phyloP scores from a whole-genome alignment of 768 basidiomycete genomes.

The Punctularia strigosozonata region DNA sequence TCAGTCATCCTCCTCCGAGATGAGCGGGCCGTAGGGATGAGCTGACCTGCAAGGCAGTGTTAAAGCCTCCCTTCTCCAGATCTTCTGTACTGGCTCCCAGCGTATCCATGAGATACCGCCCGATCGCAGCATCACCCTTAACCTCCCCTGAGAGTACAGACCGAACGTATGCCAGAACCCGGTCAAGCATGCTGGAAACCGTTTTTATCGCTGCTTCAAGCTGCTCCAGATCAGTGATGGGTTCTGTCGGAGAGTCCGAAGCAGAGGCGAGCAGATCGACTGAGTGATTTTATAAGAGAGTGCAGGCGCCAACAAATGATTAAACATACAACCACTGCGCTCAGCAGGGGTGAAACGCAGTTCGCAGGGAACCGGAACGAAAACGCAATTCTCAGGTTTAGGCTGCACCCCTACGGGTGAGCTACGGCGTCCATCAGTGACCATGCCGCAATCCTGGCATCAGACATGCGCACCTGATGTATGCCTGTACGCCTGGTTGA shows the following conservation, averaged over 20 bases:
- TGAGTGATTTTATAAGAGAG: constrained; percentile 19
- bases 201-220: constrained; percentile 62
- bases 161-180: constrained; percentile 76
- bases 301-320: neutral
- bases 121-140: constrained; percentile 74
- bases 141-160: constrained; percentile 68
- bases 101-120: constrained; percentile 85
- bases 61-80: constrained; percentile 64
- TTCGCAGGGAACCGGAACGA: constrained; percentile 84
- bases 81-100: constrained; percentile 60
- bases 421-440: constrained; percentile 24
- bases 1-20: constrained; percentile 7
- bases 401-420: constrained; percentile 82
- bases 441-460: neutral
- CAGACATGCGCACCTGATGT: constrained; percentile 50
- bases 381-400: constrained; percentile 92
- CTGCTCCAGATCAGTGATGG: constrained; percentile 58
- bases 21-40: neutral
- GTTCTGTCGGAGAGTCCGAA: no score
- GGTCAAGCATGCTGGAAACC: constrained; percentile 72
- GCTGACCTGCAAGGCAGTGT: constrained; percentile 60
- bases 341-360: constrained; percentile 77
- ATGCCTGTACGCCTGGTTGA: constrained; percentile 73
- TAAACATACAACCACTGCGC: constrained; percentile 66
- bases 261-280: constrained; percentile 65